A percentile compares a stretch with the other conserved stretches of the same genome.
These are phyloP conservation scores for Hypomontagnella monticulosa DNA, from an alignment of 495 filamentous ascomycete species.

Conservation along the genomic window DNA sequence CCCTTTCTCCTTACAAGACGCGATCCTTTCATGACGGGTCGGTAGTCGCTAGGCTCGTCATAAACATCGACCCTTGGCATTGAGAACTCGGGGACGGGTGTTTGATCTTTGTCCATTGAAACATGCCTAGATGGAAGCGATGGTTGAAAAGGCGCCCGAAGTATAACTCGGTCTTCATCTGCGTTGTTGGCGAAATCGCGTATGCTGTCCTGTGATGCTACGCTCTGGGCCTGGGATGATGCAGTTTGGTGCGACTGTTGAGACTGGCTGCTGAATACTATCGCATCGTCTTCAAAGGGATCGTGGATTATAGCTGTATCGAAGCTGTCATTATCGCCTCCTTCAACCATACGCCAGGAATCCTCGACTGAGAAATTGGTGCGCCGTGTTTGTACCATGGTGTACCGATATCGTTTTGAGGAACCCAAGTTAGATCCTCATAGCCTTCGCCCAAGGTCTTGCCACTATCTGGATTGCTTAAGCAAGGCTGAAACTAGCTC, in stretches of 20 bases:
- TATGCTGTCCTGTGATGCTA: constrained; percentile 58
- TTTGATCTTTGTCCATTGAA: constrained; percentile 48
- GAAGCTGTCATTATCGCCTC: constrained; percentile 61
- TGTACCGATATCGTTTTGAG: constrained; percentile 5
- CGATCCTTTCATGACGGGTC: constrained; percentile 19
- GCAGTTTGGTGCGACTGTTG: constrained; percentile 37
- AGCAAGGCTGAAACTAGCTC: constrained; percentile 2
- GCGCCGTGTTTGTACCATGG: constrained; percentile 31
- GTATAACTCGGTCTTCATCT: constrained; percentile 57
- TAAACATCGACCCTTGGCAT: constrained; percentile 53
- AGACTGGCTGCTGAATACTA: constrained; percentile 52
- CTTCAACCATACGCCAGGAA: constrained; percentile 63
- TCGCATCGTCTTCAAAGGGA: constrained; percentile 51
- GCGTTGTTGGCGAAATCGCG: constrained; percentile 53
- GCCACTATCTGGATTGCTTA: not conserved
- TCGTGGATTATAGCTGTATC: constrained; percentile 54
- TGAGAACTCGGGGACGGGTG: constrained; percentile 51
- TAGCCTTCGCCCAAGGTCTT: not conserved
- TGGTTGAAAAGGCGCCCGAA: constrained; percentile 56
- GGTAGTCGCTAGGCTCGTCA: constrained; percentile 40
- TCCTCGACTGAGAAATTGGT: constrained; percentile 48
- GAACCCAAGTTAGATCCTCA: constrained; percentile 19
- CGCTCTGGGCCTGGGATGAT: constrained; percentile 46
- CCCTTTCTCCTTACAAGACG: constrained; percentile 43
- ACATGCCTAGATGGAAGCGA: constrained; percentile 51